Evolutionary conservation across 139 green algal species (phyloP), one percentile per base, ranked within the genome.

Genomic region (Picochlorum costavermella): DNA sequence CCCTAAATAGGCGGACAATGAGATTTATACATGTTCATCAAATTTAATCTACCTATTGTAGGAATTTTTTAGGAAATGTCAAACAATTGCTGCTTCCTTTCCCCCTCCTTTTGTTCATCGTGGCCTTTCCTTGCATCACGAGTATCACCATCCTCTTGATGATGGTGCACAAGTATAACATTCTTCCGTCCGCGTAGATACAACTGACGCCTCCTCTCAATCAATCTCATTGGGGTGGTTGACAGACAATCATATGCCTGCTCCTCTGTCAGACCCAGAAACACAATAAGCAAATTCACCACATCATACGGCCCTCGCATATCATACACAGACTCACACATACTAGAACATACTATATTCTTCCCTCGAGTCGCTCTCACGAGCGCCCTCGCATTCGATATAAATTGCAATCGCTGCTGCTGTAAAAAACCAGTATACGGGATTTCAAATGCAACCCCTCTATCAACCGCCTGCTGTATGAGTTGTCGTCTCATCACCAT

Each of bases 361-460:
- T 79, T 75, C 6, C 71, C 78, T 12, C 75, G 60, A 1, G 74
- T 77, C 8, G 75, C 78, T 2, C 78, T 62, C 2, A 61, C 51
- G 28, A 89, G 64, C 6, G 73, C 72, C 49, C 78, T 59, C 4
- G 73, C 78, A 50, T 84, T 86, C 40, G 69, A 58, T 50, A 88
- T 82, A 10, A 83, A 43, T 50, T 82, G 78, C 8, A 30, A 23
- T 8, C 81, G 70, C 2, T 75, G 67, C 6, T 71, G 44, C 1
- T 76, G 61, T 59, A 81, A 60, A 44, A 68, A 60, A 1, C 64
- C 43, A 2, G 63, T 48, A 29, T 82, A 77, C 25, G 30, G 65
- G 14, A 90, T 65, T 82, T 90, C 84, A 64, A 90, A 86, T 25
- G 73, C 58, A 3, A 89, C 29, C n/a, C 82, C 84, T 4, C 82